phyloP scores from a whole-genome alignment of 345 rosid genomes.

The Camelina sativa region DNA sequence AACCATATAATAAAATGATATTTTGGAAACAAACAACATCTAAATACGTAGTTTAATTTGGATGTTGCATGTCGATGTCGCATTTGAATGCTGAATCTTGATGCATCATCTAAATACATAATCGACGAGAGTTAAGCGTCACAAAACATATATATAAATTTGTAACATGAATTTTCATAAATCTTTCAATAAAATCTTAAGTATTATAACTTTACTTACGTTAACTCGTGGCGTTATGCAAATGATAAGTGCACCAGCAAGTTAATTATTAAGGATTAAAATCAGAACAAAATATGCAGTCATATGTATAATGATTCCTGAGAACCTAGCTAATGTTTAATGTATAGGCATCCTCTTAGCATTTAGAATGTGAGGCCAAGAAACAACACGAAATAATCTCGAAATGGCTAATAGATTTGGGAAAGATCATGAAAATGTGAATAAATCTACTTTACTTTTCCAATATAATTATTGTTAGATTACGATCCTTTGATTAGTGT shows the following conservation, averaged over 20 bases:
- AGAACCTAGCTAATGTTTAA: neutral
- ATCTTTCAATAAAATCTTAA: neutral
- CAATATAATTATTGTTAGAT: constrained; percentile 19
- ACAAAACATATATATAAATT: neutral
- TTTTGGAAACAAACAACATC: neutral
- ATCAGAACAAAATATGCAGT: neutral
- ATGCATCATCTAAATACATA: neutral
- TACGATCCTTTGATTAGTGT: constrained; percentile 29
- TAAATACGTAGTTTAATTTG: neutral
- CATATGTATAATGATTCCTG: neutral
- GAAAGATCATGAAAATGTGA: constrained; percentile 27
- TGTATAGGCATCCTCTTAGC: constrained; percentile 1
- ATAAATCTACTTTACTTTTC: constrained; percentile 18
- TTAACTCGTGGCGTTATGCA: neutral
- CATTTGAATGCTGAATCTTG: neutral
- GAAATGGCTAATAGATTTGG: constrained; percentile 22
- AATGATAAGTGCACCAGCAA: constrained; percentile 4
- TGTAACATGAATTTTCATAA: constrained; percentile 3
- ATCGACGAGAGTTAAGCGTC: no score
- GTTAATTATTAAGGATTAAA: neutral
- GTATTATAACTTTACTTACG: neutral
- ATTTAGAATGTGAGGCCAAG: constrained; percentile 21
- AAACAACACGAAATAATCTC: neutral
- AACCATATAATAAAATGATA: neutral
- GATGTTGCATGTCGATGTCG: neutral